A percentile compares a stretch with the other conserved stretches of the same genome.
Evolutionary conservation across 768 basidiomycete genomes (phyloP).

Genomic region (Mycena haematopus): DNA sequence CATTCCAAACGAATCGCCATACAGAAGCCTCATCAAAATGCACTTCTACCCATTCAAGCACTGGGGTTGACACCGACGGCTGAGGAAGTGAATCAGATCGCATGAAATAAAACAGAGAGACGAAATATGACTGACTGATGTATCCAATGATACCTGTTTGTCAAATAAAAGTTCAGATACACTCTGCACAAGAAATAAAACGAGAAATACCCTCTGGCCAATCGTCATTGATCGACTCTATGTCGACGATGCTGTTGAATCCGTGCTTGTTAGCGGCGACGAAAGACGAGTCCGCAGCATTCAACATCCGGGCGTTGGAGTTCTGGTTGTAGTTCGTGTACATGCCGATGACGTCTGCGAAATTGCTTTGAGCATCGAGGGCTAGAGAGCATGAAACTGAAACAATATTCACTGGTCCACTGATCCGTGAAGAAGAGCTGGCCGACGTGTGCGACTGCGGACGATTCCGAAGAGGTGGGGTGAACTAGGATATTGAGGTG

Average conservation of each 20-base stretch:
- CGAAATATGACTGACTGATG: slow-evolving; percentile 7
- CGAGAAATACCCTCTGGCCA: slow-evolving; percentile 32
- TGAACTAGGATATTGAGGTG: slow-evolving; percentile 47
- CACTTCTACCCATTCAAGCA: background rate
- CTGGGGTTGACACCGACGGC: slow-evolving; percentile 22
- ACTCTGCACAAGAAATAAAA: background rate
- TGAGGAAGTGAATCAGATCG: background rate
- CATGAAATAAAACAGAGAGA: background rate
- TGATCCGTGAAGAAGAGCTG: slow-evolving; percentile 48
- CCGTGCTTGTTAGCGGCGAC: slow-evolving; percentile 34
- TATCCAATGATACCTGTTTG: slow-evolving; percentile 20
- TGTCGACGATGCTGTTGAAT: slow-evolving; percentile 36
- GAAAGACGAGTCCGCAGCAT: slow-evolving; percentile 41
- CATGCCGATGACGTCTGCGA: slow-evolving; percentile 33
- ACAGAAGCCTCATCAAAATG: background rate
- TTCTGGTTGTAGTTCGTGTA: slow-evolving; percentile 40
- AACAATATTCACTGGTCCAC: slow-evolving; percentile 34
- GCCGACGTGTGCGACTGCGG: slow-evolving; percentile 40
- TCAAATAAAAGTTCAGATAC: background rate
- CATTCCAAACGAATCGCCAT: background rate
- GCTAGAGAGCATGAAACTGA: background rate
- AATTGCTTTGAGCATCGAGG: background rate
- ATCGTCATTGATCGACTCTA: background rate
- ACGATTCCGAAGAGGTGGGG: slow-evolving; percentile 33
- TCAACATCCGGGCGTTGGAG: slow-evolving; percentile 35